A percentile compares a stretch with the other conserved stretches of the same genome.
phyloP scores from a whole-genome alignment of 2,329 filamentous ascomycete genomes.

The Trichoderma sp. region DNA sequence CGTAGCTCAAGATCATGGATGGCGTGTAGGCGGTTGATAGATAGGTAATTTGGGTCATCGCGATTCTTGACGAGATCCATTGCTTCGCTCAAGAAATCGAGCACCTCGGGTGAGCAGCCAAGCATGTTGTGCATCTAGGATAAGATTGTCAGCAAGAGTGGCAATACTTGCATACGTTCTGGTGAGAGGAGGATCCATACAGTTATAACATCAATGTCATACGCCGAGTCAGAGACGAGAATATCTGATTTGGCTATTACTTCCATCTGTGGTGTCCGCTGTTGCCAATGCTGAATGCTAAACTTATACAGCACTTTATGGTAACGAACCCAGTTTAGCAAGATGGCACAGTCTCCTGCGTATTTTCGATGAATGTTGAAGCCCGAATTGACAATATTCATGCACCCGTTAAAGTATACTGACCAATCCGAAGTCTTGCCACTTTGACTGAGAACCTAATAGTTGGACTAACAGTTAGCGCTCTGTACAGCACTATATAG shows the following conservation, averaged over 20 bases:
- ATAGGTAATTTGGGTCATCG: slow-evolving; percentile 18
- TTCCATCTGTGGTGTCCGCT: slow-evolving; percentile 25
- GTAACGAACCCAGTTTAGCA: slow-evolving; percentile 28
- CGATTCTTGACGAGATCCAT: slow-evolving; percentile 24
- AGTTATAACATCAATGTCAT: slow-evolving; percentile 22
- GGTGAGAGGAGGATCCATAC: not conserved
- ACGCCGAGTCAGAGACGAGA: slow-evolving; percentile 19
- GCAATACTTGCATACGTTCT: not conserved
- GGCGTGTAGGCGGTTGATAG: slow-evolving; percentile 1
- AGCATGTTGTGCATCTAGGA: slow-evolving; percentile 22
- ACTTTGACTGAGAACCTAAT: slow-evolving; percentile 23
- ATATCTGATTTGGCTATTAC: slow-evolving; percentile 22
- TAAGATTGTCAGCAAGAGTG: not conserved
- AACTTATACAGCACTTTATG: slow-evolving; percentile 29
- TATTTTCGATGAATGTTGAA: slow-evolving; percentile 23
- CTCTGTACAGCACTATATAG: too few relatives aligned
- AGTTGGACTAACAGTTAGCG: not conserved
- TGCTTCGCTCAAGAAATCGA: slow-evolving; percentile 24
- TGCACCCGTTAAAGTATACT: slow-evolving; percentile 24
- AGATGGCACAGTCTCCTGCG: slow-evolving; percentile 21
- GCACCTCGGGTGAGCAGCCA: slow-evolving; percentile 25
- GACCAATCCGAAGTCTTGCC: slow-evolving; percentile 27
- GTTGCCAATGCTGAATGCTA: slow-evolving; percentile 28
- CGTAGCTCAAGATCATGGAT: slow-evolving; percentile 22
- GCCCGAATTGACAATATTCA: slow-evolving; percentile 27